Evolutionary conservation across 768 basidiomycete species (phyloP), one percentile per base, ranked within the genome.

Genomic region (Suillus lakei): DNA sequence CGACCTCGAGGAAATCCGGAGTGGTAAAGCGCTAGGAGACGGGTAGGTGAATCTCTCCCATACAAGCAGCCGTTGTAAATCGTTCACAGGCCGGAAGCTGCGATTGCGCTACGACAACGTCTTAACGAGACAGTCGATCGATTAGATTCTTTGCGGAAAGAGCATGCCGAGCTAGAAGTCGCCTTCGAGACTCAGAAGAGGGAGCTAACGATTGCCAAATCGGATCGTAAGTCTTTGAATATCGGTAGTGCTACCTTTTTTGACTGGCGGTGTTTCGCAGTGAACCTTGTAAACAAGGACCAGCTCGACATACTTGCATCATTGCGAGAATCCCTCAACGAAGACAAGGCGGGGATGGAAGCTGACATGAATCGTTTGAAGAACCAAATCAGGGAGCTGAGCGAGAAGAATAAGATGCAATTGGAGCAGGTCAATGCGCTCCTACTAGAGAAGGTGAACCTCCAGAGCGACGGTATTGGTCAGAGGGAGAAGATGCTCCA

Each of bases 251-350:
- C 55, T 21, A 5, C 12, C n/a, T 30, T 64, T 67, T 56, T 70
- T 65, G 12, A 67, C 54, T 34, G 53, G 34, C 23, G 32, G 44
- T 69, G 15, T 16, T 54, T 43, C 39, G 15, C 71, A 97, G 96
- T 98, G 72, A 92, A 87, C 53, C 84, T 99, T 51, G 91, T 98
- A 53, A 92, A 95, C 81, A 95, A 93, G 75, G 95, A 98, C 73
- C 95, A 98, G 74, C 81, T 96, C 26, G 96, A 96, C 61, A 95
- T 96, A 64, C 88, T 99, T 38, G 85, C 89, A 3, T 88, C 88
- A 7, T 80, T 98, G 32, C 89, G 96, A 48, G 93, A 95, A 65
- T 95, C 92, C 2, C 92, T 97, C 50, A 91, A 90, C 72, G 90
- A 92, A 73, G 96, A 98, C 77, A 95, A 95, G 76, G 83, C 84